Conservation (phyloP, 352 stramenopile species). For the Aphanomyces invadans region DNA sequence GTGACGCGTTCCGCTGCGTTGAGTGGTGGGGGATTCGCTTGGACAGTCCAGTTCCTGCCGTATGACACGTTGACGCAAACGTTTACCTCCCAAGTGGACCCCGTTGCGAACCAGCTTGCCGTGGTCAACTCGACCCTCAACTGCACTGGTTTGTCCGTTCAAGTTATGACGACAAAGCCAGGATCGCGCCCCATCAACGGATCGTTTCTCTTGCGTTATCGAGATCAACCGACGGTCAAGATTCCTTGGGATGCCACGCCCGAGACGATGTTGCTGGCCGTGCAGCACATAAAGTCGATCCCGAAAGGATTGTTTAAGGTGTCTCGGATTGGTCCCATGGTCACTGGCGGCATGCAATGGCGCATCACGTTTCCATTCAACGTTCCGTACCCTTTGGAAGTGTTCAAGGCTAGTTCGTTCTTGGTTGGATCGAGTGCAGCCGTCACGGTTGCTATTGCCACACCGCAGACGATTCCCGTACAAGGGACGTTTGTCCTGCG, state of each 20-base stretch:
- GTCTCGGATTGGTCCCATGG: constrained; percentile 31
- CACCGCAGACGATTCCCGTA: constrained; percentile 36
- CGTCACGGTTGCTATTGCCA: constrained; percentile 32
- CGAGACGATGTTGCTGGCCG: constrained; percentile 61
- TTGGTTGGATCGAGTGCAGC: constrained; percentile 34
- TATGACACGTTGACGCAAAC: constrained; percentile 11
- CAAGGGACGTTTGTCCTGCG: constrained; percentile 37
- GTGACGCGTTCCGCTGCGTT: constrained; percentile 9
- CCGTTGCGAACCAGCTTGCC: constrained; percentile 19
- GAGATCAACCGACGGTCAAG: constrained; percentile 38
- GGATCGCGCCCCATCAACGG: constrained; percentile 37
- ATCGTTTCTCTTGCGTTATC: constrained; percentile 44
- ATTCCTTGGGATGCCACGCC: constrained; percentile 76
- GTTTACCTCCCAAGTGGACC: not conserved
- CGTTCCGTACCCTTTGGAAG: constrained; percentile 30
- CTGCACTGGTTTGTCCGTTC: not conserved
- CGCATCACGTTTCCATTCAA: constrained; percentile 45
- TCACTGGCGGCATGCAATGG: constrained; percentile 39
- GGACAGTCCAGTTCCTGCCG: constrained; percentile 30
- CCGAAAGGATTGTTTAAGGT: constrained; percentile 44
- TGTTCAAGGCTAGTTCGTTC: constrained; percentile 34
- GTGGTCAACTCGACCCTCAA: constrained; percentile 15
- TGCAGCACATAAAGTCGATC: constrained; percentile 63
- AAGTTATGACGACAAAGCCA: constrained; percentile 31
- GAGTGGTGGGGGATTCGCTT: constrained; percentile 9